Conservation (phyloP, 83 land plant genomes). For the Thuja plicata region DNA sequence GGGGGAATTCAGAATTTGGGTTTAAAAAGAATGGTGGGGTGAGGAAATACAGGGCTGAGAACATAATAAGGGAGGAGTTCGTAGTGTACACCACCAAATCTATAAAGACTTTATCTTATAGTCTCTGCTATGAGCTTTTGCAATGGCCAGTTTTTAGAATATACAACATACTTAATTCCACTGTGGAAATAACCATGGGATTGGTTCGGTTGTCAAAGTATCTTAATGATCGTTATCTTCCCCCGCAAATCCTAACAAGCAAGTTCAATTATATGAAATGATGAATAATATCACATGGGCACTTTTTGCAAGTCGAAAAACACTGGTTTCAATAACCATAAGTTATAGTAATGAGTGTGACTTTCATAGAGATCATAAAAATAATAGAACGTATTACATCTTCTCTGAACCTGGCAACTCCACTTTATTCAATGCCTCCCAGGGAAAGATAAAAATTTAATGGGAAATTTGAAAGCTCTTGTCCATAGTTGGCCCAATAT, state of each 20-base stretch:
- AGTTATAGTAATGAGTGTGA: constrained; percentile 66
- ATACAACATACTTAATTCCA: constrained; percentile 76
- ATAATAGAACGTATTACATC: constrained; percentile 60
- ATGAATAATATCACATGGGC: constrained; percentile 86
- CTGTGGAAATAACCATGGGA: constrained; percentile 68
- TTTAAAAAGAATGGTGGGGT: too few species aligned
- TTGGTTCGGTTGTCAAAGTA: constrained; percentile 71
- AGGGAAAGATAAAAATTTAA: neutral
- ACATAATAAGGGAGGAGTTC: too few species aligned
- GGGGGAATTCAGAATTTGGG: too few species aligned
- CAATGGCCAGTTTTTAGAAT: constrained; percentile 70
- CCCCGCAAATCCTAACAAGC: neutral
- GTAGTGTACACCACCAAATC: constrained; percentile 69
- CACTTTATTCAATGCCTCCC: constrained; percentile 7
- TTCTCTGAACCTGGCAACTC: constrained; percentile 58
- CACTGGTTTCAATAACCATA: constrained; percentile 68
- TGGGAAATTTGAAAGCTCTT: constrained; percentile 17
- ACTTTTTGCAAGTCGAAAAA: constrained; percentile 64
- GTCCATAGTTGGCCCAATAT: constrained; percentile 37
- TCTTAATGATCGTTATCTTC: constrained; percentile 40
- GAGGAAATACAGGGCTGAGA: too few species aligned
- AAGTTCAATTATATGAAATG: constrained; percentile 35
- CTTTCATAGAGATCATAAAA: constrained; percentile 60
- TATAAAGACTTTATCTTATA: constrained; percentile 72
- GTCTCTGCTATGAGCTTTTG: constrained; percentile 71